Percentiles rank a stretch among this genome's conserved stretches.
These are phyloP conservation scores for Magnusiomyces magnusii DNA, from an alignment of 1,139 yeast genomes.

Conservation along the genomic window DNA sequence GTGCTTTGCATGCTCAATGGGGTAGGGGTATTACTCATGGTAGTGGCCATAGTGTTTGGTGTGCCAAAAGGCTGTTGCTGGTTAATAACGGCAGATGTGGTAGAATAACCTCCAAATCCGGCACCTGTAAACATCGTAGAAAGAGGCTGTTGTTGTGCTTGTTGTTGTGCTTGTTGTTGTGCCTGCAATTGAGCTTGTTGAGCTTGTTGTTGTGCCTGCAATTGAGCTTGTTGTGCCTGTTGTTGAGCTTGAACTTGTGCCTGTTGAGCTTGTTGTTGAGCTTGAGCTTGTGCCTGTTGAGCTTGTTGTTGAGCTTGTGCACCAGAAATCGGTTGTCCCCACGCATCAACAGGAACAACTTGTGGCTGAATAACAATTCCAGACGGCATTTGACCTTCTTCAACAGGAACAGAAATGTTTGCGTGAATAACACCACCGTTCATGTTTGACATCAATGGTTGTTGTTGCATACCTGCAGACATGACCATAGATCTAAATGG, in stretches of 20 bases:
- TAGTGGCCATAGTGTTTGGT: constrained; percentile 19
- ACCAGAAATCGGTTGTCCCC: constrained; percentile 17
- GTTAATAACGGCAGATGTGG: constrained; percentile 24
- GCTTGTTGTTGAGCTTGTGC: constrained; percentile 13
- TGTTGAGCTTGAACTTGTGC: constrained; percentile 14
- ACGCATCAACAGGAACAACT: constrained; percentile 18
- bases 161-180: constrained; percentile 3
- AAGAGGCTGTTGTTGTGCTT: constrained; percentile 17
- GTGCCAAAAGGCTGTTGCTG: constrained; percentile 18
- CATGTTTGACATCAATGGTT: constrained; percentile 9
- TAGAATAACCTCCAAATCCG: constrained; percentile 48
- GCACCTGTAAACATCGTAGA: constrained; percentile 41
- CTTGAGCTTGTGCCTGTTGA: constrained; percentile 19
- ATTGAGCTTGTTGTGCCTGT: constrained; percentile 19
- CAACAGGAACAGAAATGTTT: constrained; percentile 18
- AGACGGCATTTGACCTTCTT: constrained; percentile 19
- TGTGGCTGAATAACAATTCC: constrained; percentile 19
- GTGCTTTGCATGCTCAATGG: constrained; percentile 18
- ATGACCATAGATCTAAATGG: constrained; percentile 2
- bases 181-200: constrained; percentile 15
- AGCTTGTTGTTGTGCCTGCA: constrained; percentile 17
- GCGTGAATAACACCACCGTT: constrained; percentile 21
- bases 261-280: constrained; percentile 19
- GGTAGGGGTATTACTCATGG: constrained; percentile 21
- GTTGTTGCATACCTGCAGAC: constrained; percentile 2